phyloP scores from a whole-genome alignment of 805 yeast species.

The Helenozyma rhizophorensis region DNA sequence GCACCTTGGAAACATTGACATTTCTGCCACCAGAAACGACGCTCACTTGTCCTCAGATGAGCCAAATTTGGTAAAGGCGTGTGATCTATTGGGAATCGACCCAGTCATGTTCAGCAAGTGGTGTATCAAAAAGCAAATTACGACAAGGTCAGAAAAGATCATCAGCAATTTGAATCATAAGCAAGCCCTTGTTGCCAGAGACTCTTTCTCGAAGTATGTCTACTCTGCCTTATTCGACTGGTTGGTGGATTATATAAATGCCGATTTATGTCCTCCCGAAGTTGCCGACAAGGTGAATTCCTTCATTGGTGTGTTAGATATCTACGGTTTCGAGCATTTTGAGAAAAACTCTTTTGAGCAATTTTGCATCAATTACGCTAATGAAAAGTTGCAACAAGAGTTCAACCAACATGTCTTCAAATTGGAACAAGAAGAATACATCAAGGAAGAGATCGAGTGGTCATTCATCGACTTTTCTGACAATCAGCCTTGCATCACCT shows the following conservation, averaged over 20 bases:
- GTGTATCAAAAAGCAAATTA: slow-evolving; percentile 88
- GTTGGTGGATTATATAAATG: slow-evolving; percentile 82
- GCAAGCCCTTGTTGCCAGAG: slow-evolving; percentile 88
- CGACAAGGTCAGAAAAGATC: slow-evolving; percentile 89
- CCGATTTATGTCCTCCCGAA: slow-evolving; percentile 74
- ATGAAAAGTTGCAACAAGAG: slow-evolving; percentile 95
- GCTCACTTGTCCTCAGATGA: slow-evolving; percentile 83
- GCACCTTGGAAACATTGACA: slow-evolving; percentile 89
- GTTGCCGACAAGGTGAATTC: slow-evolving; percentile 55
- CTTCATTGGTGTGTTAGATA: slow-evolving; percentile 95
- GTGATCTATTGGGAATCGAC: slow-evolving; percentile 79
- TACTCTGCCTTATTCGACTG: slow-evolving; percentile 93
- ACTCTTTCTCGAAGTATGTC: slow-evolving; percentile 93
- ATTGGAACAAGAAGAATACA: slow-evolving; percentile 92
- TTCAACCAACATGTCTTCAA: slow-evolving; percentile 97
- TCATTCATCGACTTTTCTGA: slow-evolving; percentile 93
- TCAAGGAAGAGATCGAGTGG: slow-evolving; percentile 92
- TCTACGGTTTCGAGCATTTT: slow-evolving; percentile 96
- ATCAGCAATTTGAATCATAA: slow-evolving; percentile 74
- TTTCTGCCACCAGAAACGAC: slow-evolving; percentile 78
- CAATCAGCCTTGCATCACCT: slow-evolving; percentile 92
- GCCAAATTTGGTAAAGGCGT: slow-evolving; percentile 75
- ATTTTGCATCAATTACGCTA: slow-evolving; percentile 94
- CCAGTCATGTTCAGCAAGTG: slow-evolving; percentile 75
- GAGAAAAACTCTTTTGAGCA: slow-evolving; percentile 94